These are phyloP conservation scores for Naganishia albida DNA, from an alignment of 1,284 basidiomycete genomes.

Conservation along the genomic window DNA sequence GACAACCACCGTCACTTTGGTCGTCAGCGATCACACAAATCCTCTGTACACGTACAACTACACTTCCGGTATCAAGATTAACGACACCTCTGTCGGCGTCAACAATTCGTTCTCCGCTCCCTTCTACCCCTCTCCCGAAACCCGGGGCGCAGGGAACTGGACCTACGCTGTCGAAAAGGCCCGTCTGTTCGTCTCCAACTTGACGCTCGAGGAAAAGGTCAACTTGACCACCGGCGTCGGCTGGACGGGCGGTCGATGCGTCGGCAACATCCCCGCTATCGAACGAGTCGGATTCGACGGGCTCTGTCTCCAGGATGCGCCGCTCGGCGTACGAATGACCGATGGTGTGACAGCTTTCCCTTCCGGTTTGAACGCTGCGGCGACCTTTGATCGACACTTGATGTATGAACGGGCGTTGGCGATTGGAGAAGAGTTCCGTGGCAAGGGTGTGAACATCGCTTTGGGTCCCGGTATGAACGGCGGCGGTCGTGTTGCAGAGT, in stretches of 20 bases:
- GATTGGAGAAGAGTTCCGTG: conserved; percentile 75
- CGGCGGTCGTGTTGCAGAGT: conserved; percentile 15
- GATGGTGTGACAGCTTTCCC: conserved; percentile 68
- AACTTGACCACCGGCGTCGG: conserved; percentile 55
- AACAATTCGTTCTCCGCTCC: conserved; percentile 34
- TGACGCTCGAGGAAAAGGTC: conserved; percentile 57
- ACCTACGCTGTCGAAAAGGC: conserved; percentile 49
- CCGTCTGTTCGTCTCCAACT: conserved; percentile 45
- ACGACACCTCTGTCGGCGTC: conserved; percentile 15
- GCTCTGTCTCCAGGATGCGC: conserved; percentile 63
- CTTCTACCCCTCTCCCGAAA: conserved; percentile 32
- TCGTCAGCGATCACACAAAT: conserved; percentile 30
- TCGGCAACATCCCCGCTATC: conserved; percentile 68
- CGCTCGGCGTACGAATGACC: conserved; percentile 64
- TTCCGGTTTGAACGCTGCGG: conserved; percentile 69
- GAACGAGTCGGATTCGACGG: conserved; percentile 66
- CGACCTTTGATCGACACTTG: conserved; percentile 71
- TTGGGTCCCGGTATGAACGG: conserved; percentile 55
- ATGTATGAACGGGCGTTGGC: conserved; percentile 70
- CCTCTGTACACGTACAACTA: conserved; percentile 27
- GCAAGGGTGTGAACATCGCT: conserved; percentile 75
- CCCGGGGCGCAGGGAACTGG: conserved; percentile 42
- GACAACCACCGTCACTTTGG: conserved; percentile 4
- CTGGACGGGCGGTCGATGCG: conserved; percentile 58
- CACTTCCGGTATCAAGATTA: conserved; percentile 10